Evolutionary conservation across 2,329 filamentous ascomycete species (phyloP).

Genomic region (Botrytis byssoidea): DNA sequence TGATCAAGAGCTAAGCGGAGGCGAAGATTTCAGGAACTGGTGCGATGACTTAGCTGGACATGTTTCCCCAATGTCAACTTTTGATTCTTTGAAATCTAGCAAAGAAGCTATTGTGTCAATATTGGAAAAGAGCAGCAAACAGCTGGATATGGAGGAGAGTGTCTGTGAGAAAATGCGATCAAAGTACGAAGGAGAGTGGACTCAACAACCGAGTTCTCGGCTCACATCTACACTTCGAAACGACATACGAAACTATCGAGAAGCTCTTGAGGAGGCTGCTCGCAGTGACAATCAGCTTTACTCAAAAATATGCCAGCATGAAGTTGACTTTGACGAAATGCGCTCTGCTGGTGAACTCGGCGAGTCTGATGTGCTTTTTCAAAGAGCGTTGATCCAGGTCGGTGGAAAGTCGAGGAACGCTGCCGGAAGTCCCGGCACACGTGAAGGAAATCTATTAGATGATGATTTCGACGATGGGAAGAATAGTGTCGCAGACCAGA

Average conservation of each 20-base stretch:
- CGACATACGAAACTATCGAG: constrained; percentile 83
- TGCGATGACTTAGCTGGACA: constrained; percentile 89
- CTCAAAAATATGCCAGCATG: constrained; percentile 79
- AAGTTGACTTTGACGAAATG: constrained; percentile 93
- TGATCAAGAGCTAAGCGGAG: constrained; percentile 82
- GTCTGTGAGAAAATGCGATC: constrained; percentile 99
- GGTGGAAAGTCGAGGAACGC: constrained; percentile 59
- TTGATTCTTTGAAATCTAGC: constrained; percentile 75
- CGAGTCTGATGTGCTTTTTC: constrained; percentile 85
- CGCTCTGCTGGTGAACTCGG: constrained; percentile 80
- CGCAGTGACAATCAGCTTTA: constrained; percentile 83
- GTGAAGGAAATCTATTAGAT: constrained; percentile 79
- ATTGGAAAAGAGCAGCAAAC: constrained; percentile 78
- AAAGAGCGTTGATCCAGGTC: constrained; percentile 77
- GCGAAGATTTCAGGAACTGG: constrained; percentile 91
- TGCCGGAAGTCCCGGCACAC: constrained; percentile 55
- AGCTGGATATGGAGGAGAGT: constrained; percentile 94
- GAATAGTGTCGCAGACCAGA: constrained; percentile 83
- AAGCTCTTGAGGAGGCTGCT: constrained; percentile 84
- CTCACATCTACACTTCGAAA: constrained; percentile 83
- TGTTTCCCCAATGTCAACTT: constrained; percentile 72
- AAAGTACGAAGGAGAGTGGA: constrained; percentile 95
- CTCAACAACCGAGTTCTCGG: constrained; percentile 88
- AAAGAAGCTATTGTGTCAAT: constrained; percentile 71
- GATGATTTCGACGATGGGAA: constrained; percentile 83